Percentiles rank a stretch among this genome's conserved stretches.
Conservation (phyloP, 352 stramenopile species). For the Phytophthora macrochlamydospora region DNA sequence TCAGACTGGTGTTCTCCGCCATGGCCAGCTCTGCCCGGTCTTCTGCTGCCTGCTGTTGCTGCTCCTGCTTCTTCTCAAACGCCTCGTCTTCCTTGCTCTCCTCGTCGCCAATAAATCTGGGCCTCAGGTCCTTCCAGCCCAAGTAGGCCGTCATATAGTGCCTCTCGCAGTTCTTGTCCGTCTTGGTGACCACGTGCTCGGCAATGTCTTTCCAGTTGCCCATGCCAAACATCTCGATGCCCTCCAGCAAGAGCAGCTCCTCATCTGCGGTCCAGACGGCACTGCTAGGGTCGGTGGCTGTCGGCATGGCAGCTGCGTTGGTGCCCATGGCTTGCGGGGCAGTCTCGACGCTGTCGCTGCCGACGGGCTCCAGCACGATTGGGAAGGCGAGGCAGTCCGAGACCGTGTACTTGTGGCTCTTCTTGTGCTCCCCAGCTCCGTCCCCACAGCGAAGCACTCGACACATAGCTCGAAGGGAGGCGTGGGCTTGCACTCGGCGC, state of each 20-base stretch:
- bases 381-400: constrained; percentile 85
- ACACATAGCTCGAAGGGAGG: constrained; percentile 90
- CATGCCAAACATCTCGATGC: constrained; percentile 95
- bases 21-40: constrained; percentile 35
- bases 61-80: not conserved
- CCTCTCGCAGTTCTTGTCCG: constrained; percentile 88
- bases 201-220: constrained; percentile 97
- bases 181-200: constrained; percentile 86
- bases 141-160: constrained; percentile 90
- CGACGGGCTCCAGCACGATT: constrained; percentile 56
- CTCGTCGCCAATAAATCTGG: constrained; percentile 64
- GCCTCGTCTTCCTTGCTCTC: constrained; percentile 29
- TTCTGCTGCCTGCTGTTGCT: constrained; percentile 27
- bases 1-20: constrained; percentile 18
- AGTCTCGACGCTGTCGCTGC: constrained; percentile 5
- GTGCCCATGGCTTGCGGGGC: constrained; percentile 22
- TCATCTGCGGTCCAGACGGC: constrained; percentile 94
- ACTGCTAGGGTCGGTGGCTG: constrained; percentile 10
- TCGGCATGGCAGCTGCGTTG: constrained; percentile 20
- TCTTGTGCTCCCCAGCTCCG: constrained; percentile 82
- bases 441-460: constrained; percentile 93
- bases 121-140: constrained; percentile 57
- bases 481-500: constrained; percentile 65
- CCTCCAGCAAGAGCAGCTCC: constrained; percentile 96
- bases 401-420: constrained; percentile 80